phyloP scores from a whole-genome alignment of 306 rosid species.

The Cercis canadensis region DNA sequence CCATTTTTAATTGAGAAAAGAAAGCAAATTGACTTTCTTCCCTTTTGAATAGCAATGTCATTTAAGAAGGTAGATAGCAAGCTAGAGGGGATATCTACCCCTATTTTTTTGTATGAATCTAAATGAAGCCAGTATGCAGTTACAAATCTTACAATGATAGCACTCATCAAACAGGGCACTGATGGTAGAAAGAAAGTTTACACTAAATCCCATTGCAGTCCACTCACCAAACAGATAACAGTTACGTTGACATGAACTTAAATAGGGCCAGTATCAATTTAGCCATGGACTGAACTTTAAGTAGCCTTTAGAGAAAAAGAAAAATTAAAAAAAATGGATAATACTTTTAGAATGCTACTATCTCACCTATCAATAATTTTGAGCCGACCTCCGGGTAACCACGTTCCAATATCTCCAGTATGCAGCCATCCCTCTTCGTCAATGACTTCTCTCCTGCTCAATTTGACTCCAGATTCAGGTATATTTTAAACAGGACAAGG shows the following conservation, averaged over 20 bases:
- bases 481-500: constrained; percentile 22
- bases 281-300: constrained; percentile 9
- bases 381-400: constrained; percentile 93
- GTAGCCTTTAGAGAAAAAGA: constrained; percentile 5
- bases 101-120: no score
- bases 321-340: not conserved
- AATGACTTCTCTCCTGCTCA: constrained; percentile 85
- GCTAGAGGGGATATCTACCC: not conserved
- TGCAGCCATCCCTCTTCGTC: constrained; percentile 98
- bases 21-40: not conserved
- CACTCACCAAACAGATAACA: constrained; percentile 33
- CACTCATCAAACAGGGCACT: constrained; percentile 29
- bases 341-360: constrained; percentile 1
- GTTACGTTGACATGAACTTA: not conserved
- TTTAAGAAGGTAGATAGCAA: constrained; percentile 8
- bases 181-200: constrained; percentile 12
- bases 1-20: not conserved
- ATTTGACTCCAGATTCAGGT: constrained; percentile 35
- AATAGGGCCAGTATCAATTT: constrained; percentile 15
- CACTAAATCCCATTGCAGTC: constrained; percentile 11
- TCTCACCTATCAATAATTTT: constrained; percentile 94
- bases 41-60: not conserved
- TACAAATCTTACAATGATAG: constrained; percentile 14
- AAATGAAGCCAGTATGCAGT: constrained; percentile 32
- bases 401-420: constrained; percentile 90